phyloP scores from a whole-genome alignment of 208 protist genomes.

The Acanthamoeba culbertsoni region DNA sequence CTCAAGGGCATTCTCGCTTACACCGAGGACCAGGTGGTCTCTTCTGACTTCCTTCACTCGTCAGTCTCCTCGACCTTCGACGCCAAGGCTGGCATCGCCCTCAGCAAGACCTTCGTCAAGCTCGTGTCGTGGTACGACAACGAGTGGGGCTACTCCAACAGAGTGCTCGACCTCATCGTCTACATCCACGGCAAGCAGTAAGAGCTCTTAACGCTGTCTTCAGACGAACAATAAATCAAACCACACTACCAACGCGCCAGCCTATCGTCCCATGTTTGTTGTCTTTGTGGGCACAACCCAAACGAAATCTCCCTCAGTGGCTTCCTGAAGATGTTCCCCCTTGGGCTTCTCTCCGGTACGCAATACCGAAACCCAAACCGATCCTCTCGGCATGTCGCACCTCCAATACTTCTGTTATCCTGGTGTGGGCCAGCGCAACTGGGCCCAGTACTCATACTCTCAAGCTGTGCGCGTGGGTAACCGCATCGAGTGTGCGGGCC shows the following conservation, averaged over 20 bases:
- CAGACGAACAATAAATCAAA: background rate
- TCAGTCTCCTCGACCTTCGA: conserved; percentile 97
- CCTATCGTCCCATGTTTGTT: too few species aligned
- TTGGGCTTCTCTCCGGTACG: background rate
- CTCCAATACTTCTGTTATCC: background rate
- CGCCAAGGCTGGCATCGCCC: conserved; percentile 93
- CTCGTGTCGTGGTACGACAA: conserved; percentile 99
- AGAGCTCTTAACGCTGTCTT: background rate
- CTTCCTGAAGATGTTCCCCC: background rate
- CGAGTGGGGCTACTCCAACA: conserved; percentile 98
- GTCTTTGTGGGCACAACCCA: too few species aligned
- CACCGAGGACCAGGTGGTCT: conserved; percentile 98
- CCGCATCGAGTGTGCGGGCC: conserved; percentile 15
- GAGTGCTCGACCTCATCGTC: conserved; percentile 96
- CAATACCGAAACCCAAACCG: background rate
- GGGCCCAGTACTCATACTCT: conserved; percentile 7
- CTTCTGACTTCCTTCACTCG: conserved; percentile 96
- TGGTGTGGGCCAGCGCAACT: background rate
- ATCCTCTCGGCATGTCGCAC: background rate
- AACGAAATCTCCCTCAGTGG: too few species aligned
- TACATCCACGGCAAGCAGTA: conserved; percentile 72
- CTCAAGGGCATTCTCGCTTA: conserved; percentile 96
- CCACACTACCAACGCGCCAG: too few species aligned
- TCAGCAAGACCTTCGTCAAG: conserved; percentile 98
- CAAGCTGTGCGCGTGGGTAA: background rate